Percentiles rank a stretch among this genome's conserved stretches.
phyloP scores from a whole-genome alignment of 2,329 filamentous ascomycete genomes.

The Penicillium sp. region DNA sequence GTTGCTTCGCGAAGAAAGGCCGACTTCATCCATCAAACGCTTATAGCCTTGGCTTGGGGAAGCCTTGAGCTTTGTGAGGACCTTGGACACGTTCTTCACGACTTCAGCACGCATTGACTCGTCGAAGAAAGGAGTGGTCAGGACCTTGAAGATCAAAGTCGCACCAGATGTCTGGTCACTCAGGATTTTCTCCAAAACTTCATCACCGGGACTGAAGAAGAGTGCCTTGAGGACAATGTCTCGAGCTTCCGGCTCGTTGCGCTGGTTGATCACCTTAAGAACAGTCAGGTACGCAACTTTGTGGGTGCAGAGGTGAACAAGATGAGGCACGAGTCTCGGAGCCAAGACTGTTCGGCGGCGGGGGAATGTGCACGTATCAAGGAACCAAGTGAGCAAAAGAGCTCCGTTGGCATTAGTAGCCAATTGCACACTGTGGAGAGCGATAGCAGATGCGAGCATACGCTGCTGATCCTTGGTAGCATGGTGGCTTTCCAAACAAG shows the following conservation, averaged over 20 bases:
- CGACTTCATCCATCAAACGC: conserved; percentile 97
- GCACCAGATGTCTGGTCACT: conserved; percentile 89
- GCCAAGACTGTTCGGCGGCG: conserved; percentile 86
- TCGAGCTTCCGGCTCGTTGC: conserved; percentile 86
- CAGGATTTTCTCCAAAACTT: conserved; percentile 84
- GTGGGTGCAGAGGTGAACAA: conserved; percentile 95
- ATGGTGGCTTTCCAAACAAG: conserved; percentile 94
- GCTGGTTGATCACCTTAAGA: conserved; percentile 97
- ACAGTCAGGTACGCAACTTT: conserved; percentile 98
- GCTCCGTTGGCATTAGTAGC: conserved; percentile 96
- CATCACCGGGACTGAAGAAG: conserved; percentile 87
- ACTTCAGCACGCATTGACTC: conserved; percentile 85
- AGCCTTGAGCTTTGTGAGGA: conserved; percentile 85
- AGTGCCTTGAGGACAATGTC: conserved; percentile 86
- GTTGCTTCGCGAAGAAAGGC: conserved; percentile 62
- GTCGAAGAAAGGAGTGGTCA: conserved; percentile 96
- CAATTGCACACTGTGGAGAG: conserved; percentile 93
- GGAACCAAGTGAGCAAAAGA: conserved; percentile 91
- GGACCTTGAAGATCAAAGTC: conserved; percentile 96
- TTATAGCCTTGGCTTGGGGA: conserved; percentile 96
- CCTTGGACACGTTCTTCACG: conserved; percentile 85
- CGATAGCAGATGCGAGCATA: conserved; percentile 89
- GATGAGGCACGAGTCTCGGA: conserved; percentile 84
- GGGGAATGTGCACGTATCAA: conserved; percentile 96
- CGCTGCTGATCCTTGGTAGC: conserved; percentile 92